Evolutionary conservation across 73 alveolate species (phyloP).

Genomic region (Paramecium biaurelia): DNA sequence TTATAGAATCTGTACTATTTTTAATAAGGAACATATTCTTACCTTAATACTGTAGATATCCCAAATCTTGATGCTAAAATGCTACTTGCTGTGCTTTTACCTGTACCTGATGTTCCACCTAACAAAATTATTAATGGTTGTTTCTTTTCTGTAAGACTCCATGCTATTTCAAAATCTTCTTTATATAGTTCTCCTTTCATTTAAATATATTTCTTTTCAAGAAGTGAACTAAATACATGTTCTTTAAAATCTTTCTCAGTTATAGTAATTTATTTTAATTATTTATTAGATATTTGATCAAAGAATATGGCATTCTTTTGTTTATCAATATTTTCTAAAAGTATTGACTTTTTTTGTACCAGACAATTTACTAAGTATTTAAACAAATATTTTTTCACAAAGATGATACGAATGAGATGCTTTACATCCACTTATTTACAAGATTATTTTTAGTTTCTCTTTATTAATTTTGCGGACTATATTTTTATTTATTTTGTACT

Average conservation of each 20-base stretch:
- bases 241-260: conserved; percentile 11
- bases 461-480: conserved; percentile 38
- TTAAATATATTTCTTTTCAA: conserved; percentile 56
- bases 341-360: conserved; percentile 9
- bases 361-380: background rate
- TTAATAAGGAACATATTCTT: background rate
- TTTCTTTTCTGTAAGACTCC: conserved; percentile 46
- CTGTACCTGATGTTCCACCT: conserved; percentile 91
- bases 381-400: conserved; percentile 28
- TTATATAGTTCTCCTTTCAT: conserved; percentile 55
- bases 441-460: conserved; percentile 42
- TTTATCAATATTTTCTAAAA: conserved; percentile 33
- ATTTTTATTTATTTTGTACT: background rate
- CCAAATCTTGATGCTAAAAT: conserved; percentile 81
- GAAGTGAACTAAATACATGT: background rate
- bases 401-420: conserved; percentile 3
- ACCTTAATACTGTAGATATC: conserved; percentile 73
- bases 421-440: conserved; percentile 43
- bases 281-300: background rate
- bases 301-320: background rate
- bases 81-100: conserved; percentile 82
- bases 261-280: background rate
- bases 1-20: conserved; percentile 77
- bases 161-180: conserved; percentile 60
- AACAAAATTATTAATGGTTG: conserved; percentile 69